Conservation (phyloP, 2,329 filamentous ascomycete species). For the Grosmannia serpens region DNA sequence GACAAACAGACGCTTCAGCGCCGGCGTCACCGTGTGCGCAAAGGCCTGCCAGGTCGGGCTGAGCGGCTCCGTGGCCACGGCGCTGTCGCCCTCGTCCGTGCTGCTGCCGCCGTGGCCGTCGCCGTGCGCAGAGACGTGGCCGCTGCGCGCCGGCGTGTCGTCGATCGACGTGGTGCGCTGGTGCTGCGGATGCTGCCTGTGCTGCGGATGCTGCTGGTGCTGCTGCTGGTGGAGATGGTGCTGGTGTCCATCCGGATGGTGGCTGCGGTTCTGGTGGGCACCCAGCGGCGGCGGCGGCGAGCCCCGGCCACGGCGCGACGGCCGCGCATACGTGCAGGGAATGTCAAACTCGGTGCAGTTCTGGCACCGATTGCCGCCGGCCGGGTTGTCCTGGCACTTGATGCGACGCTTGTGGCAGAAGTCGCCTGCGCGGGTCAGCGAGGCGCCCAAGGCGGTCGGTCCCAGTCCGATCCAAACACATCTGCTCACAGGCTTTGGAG, state of each 20-base stretch:
- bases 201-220: not conserved
- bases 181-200: not conserved
- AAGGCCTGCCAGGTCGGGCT: constrained; percentile 13
- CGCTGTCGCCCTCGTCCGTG: constrained; percentile 5
- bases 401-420: constrained; percentile 16
- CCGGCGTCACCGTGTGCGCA: constrained; percentile 12
- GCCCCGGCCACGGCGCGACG: constrained; percentile 11
- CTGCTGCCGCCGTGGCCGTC: not conserved
- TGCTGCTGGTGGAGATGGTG: not conserved
- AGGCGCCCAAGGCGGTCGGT: not conserved
- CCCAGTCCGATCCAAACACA: not conserved
- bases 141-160: not conserved
- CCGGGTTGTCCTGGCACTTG: constrained; percentile 11
- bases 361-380: constrained; percentile 9
- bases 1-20: constrained; percentile 10
- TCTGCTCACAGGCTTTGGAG: constrained; percentile 7
- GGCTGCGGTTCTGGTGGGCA: not conserved
- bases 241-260: not conserved
- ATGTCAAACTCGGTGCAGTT: constrained; percentile 15
- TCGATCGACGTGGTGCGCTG: not conserved
- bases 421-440: constrained; percentile 5
- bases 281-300: constrained; percentile 6
- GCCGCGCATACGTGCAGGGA: constrained; percentile 12
- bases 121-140: not conserved
- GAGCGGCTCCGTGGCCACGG: constrained; percentile 6